phyloP scores from a whole-genome alignment of 768 basidiomycete species.

The Trametes gibbosa region DNA sequence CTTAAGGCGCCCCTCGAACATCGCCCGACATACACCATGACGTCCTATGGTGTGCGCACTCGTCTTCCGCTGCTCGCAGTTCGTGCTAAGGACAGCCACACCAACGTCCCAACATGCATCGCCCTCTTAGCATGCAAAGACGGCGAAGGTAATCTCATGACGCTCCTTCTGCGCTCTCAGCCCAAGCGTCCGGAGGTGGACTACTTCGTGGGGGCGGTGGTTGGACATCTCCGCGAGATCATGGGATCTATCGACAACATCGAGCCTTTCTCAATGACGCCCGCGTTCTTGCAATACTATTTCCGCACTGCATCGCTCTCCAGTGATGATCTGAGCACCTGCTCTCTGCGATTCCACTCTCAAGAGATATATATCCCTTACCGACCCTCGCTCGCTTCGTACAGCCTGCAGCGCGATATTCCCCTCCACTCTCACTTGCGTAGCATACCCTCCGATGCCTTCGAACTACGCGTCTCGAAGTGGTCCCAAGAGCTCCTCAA shows the following conservation, averaged over 20 bases:
- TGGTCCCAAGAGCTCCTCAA: not conserved
- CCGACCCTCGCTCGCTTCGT: not conserved
- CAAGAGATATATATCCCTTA: constrained; percentile 11
- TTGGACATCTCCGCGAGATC: not conserved
- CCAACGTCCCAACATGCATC: not conserved
- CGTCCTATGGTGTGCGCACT: constrained; percentile 5
- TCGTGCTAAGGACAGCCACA: not conserved
- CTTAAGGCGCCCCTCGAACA: not conserved
- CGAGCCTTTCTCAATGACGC: not conserved
- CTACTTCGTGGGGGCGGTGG: not conserved
- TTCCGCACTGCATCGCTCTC: not conserved
- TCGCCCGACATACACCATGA: not conserved
- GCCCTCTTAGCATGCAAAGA: constrained; percentile 7
- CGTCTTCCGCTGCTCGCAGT: constrained; percentile 2
- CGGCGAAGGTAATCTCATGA: not conserved
- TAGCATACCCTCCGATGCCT: not conserved
- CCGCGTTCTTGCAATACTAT: not conserved
- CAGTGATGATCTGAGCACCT: not conserved
- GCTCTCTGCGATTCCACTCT: not conserved
- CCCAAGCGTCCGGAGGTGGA: not conserved
- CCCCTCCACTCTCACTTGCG: not conserved
- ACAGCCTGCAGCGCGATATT: not conserved
- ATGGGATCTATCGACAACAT: not conserved
- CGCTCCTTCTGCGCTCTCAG: constrained; percentile 3
- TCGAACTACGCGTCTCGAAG: not conserved